phyloP scores from a whole-genome alignment of 1,284 basidiomycete genomes.

The Tremellales sp. region DNA sequence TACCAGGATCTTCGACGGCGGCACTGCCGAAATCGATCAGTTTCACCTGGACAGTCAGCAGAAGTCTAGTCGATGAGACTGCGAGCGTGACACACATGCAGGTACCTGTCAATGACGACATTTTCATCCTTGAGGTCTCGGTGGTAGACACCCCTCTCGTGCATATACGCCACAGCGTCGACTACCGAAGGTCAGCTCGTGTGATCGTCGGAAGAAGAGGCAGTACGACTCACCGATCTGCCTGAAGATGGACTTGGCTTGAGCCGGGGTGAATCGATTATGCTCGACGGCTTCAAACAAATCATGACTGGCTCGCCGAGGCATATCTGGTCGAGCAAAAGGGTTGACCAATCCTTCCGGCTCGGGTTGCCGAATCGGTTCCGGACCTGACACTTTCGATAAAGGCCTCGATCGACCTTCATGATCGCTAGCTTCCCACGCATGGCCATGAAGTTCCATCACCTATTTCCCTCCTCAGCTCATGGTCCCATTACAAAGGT shows the following conservation, averaged over 20 bases:
- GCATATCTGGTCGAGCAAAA: slow-evolving; percentile 54
- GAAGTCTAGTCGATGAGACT: not conserved
- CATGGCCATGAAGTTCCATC: slow-evolving; percentile 85
- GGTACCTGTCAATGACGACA: slow-evolving; percentile 70
- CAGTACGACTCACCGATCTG: slow-evolving; percentile 56
- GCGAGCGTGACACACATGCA: slow-evolving; percentile 54
- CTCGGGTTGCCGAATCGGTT: no score
- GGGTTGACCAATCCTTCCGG: no score
- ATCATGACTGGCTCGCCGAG: slow-evolving; percentile 76
- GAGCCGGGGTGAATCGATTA: slow-evolving; percentile 70
- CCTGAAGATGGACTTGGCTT: slow-evolving; percentile 74
- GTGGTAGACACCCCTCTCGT: slow-evolving; percentile 72
- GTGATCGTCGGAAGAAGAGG: no score
- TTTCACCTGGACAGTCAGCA: slow-evolving; percentile 60
- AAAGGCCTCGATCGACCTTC: not conserved
- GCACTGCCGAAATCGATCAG: slow-evolving; percentile 92
- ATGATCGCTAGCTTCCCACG: slow-evolving; percentile 57
- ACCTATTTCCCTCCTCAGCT: slow-evolving; percentile 57
- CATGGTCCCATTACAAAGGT: not conserved
- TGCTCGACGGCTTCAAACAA: slow-evolving; percentile 91
- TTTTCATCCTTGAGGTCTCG: slow-evolving; percentile 96
- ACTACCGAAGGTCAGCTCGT: slow-evolving; percentile 48
- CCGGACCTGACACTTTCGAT: no score
- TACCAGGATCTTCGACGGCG: slow-evolving; percentile 63
- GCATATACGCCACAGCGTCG: slow-evolving; percentile 74